phyloP scores from a whole-genome alignment of 768 basidiomycete genomes.

The Tricholomella constricta region DNA sequence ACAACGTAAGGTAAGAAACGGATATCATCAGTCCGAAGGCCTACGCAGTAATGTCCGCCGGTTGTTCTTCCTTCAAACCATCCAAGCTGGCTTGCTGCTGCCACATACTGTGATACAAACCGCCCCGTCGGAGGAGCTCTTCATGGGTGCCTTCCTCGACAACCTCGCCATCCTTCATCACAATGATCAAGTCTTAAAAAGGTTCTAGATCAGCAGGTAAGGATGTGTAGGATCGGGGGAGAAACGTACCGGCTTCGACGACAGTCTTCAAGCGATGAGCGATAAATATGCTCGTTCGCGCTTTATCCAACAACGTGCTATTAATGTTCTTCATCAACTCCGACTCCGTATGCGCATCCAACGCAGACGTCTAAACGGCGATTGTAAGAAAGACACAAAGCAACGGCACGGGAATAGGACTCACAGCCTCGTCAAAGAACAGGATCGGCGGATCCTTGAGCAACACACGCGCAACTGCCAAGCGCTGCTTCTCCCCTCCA shows the following conservation, averaged over 20 bases:
- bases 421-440: constrained; percentile 97
- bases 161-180: constrained; percentile 87
- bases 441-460: constrained; percentile 94
- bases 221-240: neutral
- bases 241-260: constrained; percentile 75
- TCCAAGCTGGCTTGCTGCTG: constrained; percentile 63
- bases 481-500: constrained; percentile 96
- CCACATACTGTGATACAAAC: constrained; percentile 85
- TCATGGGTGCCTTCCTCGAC: constrained; percentile 95
- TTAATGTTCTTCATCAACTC: constrained; percentile 97
- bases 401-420: constrained; percentile 32
- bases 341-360: constrained; percentile 93
- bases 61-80: constrained; percentile 20
- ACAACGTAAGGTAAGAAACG: too few species aligned
- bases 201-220: neutral
- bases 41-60: constrained; percentile 6
- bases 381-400: neutral
- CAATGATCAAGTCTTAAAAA: constrained; percentile 81
- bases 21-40: too few species aligned
- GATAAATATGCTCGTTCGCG: constrained; percentile 94
- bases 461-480: constrained; percentile 91
- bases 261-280: constrained; percentile 91
- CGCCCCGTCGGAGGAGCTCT: constrained; percentile 68
- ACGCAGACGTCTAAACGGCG: constrained; percentile 79
- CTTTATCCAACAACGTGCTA: constrained; percentile 67